These are phyloP conservation scores for Rhynchospora tenuis DNA, from an alignment of 176 grass and related monocot species.

Conservation along the genomic window DNA sequence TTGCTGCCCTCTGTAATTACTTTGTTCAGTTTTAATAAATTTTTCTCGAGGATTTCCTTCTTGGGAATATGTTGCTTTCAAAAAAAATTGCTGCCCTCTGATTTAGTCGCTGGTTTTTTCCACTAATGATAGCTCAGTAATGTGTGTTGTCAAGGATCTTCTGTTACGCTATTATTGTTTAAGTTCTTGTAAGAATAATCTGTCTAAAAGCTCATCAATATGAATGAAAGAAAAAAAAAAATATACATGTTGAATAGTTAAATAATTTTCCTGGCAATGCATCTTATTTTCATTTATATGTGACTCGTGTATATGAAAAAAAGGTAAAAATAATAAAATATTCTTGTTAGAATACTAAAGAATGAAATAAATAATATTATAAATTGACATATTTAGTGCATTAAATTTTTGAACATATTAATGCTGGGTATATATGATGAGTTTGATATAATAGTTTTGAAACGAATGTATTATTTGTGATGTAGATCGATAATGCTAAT, in stretches of 20 bases:
- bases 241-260: not conserved
- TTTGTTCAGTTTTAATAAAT: too few relatives aligned
- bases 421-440: too few relatives aligned
- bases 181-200: not conserved
- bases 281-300: not conserved
- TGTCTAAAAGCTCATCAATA: not conserved
- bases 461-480: too few relatives aligned
- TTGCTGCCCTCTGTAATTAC: too few relatives aligned
- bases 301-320: not conserved
- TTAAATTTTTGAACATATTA: too few relatives aligned
- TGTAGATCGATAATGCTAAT: not conserved
- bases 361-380: not conserved
- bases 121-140: not conserved
- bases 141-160: not conserved
- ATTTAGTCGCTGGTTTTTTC: not conserved
- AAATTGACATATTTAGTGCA: not conserved
- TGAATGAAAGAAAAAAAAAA: not conserved
- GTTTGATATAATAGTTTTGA: not conserved
- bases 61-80: too few relatives aligned
- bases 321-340: not conserved
- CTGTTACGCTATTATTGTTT: not conserved
- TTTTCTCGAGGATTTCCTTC: too few relatives aligned
- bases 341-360: not conserved
- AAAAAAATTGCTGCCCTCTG: too few relatives aligned
- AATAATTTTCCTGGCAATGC: not conserved